These are phyloP conservation scores for Trichoderma lentiforme DNA, from an alignment of 2,329 filamentous ascomycete species.

Conservation along the genomic window DNA sequence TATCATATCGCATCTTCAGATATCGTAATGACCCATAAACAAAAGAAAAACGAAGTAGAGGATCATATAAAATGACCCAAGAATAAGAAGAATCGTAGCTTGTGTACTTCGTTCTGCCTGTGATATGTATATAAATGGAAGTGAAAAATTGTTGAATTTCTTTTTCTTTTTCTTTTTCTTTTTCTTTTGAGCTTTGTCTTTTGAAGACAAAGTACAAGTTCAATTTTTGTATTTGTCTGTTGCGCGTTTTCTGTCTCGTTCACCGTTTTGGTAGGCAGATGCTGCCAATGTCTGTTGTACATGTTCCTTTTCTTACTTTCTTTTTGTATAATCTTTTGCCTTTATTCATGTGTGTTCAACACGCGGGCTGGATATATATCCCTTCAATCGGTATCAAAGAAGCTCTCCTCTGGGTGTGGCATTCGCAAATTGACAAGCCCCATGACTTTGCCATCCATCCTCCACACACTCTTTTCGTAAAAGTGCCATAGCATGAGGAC, in stretches of 20 bases:
- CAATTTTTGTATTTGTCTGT: not conserved
- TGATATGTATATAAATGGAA: not conserved
- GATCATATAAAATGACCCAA: not conserved
- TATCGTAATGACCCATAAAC: not conserved
- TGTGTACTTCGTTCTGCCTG: not conserved
- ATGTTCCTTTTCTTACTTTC: not conserved
- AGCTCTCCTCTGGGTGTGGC: slow-evolving; percentile 40
- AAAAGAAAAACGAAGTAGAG: not conserved
- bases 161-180: not conserved
- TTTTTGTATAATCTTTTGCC: not conserved
- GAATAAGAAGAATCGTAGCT: not conserved
- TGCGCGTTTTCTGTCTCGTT: not conserved
- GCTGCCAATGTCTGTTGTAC: not conserved
- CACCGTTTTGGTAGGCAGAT: not conserved
- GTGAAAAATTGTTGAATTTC: not conserved
- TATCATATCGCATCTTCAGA: not conserved
- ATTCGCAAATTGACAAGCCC: slow-evolving; percentile 42
- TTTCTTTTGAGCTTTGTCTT: not conserved
- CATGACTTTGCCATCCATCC: slow-evolving; percentile 47
- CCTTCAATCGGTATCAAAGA: slow-evolving; percentile 40
- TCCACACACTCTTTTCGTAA: slow-evolving; percentile 40
- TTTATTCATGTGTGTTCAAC: not conserved
- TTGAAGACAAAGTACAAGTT: not conserved
- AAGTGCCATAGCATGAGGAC: slow-evolving; percentile 40
- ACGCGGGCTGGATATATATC: not conserved